Evolutionary conservation across 345 rosid species (phyloP), one percentile per base, ranked within the genome.

Genomic region (Citrus glauca): DNA sequence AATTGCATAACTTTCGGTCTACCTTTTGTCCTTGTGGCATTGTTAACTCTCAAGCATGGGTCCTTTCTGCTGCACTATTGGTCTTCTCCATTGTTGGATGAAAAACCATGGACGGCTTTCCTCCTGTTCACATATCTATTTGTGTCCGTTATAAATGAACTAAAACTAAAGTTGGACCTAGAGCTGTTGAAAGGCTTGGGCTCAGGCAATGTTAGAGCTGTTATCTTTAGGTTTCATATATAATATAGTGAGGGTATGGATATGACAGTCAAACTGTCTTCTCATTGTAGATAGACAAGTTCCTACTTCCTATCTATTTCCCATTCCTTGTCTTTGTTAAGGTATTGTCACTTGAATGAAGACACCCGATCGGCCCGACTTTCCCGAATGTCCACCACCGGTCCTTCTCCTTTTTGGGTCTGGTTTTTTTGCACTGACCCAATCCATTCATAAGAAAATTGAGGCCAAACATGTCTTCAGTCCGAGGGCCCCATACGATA

Each of bases 41-140:
- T 32, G 22, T 63, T 38, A 72, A 25, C 35, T 73, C 25, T 63
- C 42, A 27, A 63, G 7, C 22, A 5, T 28, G 27, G 59, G 60
- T 74, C 77, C 32, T 3, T 37, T 63, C 59, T 74, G 61, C 69
- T 75, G 71, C 62, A 11, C 32, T 64, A n/a, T 32, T 65, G 33
- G 35, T 63, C 4, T 30, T 28, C 68, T 40, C 62, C 69, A 61
- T 9, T 63, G 61, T 20, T 30, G 5, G 64, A 9, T 53, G 60
- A 22, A 64, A 38, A 45, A 50, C 50, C 48, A 11, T 28, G n/a
- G 30, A 28, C 8, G n/a, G 30, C 50, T 50, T 75, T 45, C 57
- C 69, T 19, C n/a, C 37, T 73, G 7, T 40, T 16, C 16, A 42
- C 68, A 73, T 38, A 20, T 38, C 24, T 59, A 59, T 35, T 40